Percentiles rank a stretch among this genome's conserved stretches.
Conservation (phyloP, 177 flowering plant genomes). For the Vitis hybrid region DNA sequence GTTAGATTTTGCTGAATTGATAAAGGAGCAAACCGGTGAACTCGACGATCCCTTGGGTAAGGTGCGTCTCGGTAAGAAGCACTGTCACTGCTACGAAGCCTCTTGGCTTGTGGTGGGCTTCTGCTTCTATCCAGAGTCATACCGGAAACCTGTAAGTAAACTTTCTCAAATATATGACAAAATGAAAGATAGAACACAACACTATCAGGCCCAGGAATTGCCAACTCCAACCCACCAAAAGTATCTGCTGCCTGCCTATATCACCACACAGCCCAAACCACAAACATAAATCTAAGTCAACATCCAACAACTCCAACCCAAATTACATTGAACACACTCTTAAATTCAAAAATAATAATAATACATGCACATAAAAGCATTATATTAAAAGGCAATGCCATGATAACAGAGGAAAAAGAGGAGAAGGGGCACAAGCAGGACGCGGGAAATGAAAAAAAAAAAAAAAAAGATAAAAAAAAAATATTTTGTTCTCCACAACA, state of each 20-base stretch:
- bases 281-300: background rate
- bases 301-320: background rate
- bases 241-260: background rate
- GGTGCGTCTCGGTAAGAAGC: slow-evolving; percentile 20
- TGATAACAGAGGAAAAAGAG: too few relatives aligned
- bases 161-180: background rate
- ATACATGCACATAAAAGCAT: too few relatives aligned
- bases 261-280: slow-evolving; percentile 10
- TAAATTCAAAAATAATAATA: too few relatives aligned
- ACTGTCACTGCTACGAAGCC: slow-evolving; percentile 17
- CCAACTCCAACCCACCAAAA: background rate
- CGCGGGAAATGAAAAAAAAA: background rate
- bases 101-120: slow-evolving; percentile 15
- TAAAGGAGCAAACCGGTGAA: slow-evolving; percentile 2
- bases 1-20: background rate
- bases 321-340: background rate
- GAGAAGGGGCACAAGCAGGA: background rate
- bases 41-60: slow-evolving; percentile 16
- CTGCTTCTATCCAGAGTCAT: slow-evolving; percentile 12
- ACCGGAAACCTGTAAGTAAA: background rate
- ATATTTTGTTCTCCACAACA: background rate
- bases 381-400: too few relatives aligned
- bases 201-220: background rate
- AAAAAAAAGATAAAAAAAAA: background rate
- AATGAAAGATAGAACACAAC: background rate